Conservation (phyloP, 2,329 filamentous ascomycete genomes). For the Purpureocillium takamizusanense region DNA sequence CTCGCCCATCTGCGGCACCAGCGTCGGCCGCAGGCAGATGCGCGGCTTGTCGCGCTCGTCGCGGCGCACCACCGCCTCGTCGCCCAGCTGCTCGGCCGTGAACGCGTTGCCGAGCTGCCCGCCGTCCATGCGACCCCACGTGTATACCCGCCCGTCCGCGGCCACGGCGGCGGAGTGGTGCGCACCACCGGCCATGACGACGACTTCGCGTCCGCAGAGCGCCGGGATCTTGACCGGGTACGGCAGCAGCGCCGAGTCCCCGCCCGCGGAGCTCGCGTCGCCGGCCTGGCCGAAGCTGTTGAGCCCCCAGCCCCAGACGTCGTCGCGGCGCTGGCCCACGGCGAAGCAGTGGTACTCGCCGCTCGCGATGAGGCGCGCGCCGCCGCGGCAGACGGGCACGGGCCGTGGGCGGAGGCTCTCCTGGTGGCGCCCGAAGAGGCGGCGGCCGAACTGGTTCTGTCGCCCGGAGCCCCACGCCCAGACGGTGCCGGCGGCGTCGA, state of each 20-base stretch:
- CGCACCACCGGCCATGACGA: slow-evolving; percentile 52
- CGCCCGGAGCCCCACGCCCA: slow-evolving; percentile 25
- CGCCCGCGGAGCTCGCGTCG: slow-evolving; percentile 23
- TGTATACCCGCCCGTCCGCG: slow-evolving; percentile 36
- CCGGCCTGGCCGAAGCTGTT: slow-evolving; percentile 74
- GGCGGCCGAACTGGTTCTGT: slow-evolving; percentile 43
- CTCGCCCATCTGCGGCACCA: slow-evolving; percentile 43
- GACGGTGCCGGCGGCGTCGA: slow-evolving; percentile 38
- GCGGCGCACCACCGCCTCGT: slow-evolving; percentile 39
- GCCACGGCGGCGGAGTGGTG: slow-evolving; percentile 60
- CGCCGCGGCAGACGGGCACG: slow-evolving; percentile 39
- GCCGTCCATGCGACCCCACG: slow-evolving; percentile 47
- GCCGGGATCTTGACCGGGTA: slow-evolving; percentile 54
- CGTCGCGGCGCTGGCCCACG: slow-evolving; percentile 49
- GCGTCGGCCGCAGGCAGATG: slow-evolving; percentile 51
- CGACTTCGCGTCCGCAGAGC: slow-evolving; percentile 50
- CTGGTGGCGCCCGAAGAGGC: slow-evolving; percentile 34
- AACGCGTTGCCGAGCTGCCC: slow-evolving; percentile 39
- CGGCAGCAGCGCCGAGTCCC: slow-evolving; percentile 45
- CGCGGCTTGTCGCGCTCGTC: slow-evolving; percentile 48
- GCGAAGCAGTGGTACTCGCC: slow-evolving; percentile 72
- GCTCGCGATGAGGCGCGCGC: slow-evolving; percentile 53
- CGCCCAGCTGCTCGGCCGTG: slow-evolving; percentile 34
- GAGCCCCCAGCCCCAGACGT: slow-evolving; percentile 69
- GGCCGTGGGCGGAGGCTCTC: slow-evolving; percentile 41